Conservation (phyloP, 306 rosid species). For the Sicyos baderoa region DNA sequence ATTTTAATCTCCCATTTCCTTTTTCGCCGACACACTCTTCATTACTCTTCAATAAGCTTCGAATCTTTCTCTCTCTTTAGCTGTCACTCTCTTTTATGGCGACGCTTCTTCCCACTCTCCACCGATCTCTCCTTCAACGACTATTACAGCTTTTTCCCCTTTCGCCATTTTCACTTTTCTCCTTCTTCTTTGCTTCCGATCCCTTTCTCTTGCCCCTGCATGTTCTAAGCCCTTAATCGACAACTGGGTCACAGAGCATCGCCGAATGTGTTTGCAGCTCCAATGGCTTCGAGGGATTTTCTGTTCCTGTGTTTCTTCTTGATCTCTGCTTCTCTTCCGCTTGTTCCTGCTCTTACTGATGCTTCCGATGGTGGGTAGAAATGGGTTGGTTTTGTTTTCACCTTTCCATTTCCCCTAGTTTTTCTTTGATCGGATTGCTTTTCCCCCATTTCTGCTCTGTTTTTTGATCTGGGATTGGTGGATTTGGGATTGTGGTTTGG, state of each 20-base stretch:
- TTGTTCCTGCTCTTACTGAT: slow-evolving; percentile 46
- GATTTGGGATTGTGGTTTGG: slow-evolving; percentile 22
- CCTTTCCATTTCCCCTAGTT: neutral
- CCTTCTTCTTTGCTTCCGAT: neutral
- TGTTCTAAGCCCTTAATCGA: slow-evolving; percentile 30
- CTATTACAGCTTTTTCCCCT: slow-evolving; percentile 10
- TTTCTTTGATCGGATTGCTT: too few species aligned
- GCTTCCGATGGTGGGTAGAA: slow-evolving; percentile 75
- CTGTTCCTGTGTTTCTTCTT: slow-evolving; percentile 26
- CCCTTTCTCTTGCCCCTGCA: slow-evolving; percentile 43
- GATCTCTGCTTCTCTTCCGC: slow-evolving; percentile 33
- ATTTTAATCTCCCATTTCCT: neutral
- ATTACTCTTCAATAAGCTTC: slow-evolving; percentile 48
- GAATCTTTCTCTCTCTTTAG: slow-evolving; percentile 39
- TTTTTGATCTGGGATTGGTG: slow-evolving; percentile 21
- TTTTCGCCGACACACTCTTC: slow-evolving; percentile 24
- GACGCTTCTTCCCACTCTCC: slow-evolving; percentile 35
- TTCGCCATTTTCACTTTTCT: slow-evolving; percentile 6
- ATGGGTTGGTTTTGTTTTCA: slow-evolving; percentile 27
- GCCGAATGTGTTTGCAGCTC: slow-evolving; percentile 14
- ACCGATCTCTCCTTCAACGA: slow-evolving; percentile 38
- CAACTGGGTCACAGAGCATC: slow-evolving; percentile 10
- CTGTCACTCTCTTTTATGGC: slow-evolving; percentile 64
- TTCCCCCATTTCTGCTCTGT: slow-evolving; percentile 1
- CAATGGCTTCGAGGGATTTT: slow-evolving; percentile 38